These are phyloP conservation scores for Lactifluus volemus DNA, from an alignment of 768 basidiomycete genomes.

Conservation along the genomic window DNA sequence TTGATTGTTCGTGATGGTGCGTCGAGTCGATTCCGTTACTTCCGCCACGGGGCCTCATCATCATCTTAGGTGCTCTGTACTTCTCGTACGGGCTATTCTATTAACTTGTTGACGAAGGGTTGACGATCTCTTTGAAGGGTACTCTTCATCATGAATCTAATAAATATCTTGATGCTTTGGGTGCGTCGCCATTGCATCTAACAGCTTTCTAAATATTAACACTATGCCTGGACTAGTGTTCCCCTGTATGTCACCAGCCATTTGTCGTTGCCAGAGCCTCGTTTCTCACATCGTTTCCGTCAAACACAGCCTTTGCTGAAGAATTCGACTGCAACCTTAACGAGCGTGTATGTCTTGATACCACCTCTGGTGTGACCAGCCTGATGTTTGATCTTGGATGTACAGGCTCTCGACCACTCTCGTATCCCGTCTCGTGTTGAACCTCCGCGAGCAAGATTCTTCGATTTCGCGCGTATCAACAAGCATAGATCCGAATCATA, in stretches of 20 bases:
- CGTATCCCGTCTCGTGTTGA: conserved; percentile 2
- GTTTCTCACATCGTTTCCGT: background rate
- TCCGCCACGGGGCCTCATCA: background rate
- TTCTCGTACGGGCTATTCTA: conserved; percentile 2
- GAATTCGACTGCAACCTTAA: background rate
- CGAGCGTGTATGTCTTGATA: conserved; percentile 8
- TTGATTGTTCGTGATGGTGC: conserved; percentile 12
- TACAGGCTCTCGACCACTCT: background rate
- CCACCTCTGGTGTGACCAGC: no score
- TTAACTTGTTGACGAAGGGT: background rate
- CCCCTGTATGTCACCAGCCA: conserved; percentile 1
- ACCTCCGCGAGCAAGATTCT: background rate
- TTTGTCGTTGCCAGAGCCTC: background rate
- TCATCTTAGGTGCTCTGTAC: conserved; percentile 5
- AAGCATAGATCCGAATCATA: no score
- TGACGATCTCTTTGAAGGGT: background rate
- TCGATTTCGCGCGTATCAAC: background rate
- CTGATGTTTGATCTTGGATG: background rate
- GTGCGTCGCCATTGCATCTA: background rate
- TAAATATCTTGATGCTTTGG: conserved; percentile 4
- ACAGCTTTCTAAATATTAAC: background rate
- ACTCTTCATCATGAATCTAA: conserved; percentile 4
- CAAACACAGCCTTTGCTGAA: background rate
- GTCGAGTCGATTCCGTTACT: background rate
- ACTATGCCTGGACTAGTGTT: background rate